Evolutionary conservation across 2,329 filamentous ascomycete genomes (phyloP).

Genomic region (Ilyonectria destructans): DNA sequence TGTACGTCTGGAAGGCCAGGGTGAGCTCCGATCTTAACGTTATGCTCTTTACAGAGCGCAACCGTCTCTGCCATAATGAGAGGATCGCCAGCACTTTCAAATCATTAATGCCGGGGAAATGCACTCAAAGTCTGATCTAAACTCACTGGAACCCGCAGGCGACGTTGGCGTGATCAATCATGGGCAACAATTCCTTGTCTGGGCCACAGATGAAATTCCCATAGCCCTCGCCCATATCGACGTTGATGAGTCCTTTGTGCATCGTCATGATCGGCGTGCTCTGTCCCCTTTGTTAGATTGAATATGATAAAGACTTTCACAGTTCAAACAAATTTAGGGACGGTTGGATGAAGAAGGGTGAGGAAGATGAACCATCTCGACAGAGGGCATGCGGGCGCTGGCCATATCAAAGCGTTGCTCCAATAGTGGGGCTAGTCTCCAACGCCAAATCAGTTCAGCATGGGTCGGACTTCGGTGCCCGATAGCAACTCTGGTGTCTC

Average conservation of each 20-base stretch:
- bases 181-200: slow-evolving; percentile 71
- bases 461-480: slow-evolving; percentile 6
- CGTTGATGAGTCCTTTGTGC: slow-evolving; percentile 55
- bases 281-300: not conserved
- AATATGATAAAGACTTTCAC: not conserved
- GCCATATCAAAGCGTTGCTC: not conserved
- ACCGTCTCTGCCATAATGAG: slow-evolving; percentile 40
- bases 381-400: slow-evolving; percentile 2
- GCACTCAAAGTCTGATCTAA: too few species aligned
- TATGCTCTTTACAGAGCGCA: slow-evolving; percentile 34
- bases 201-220: slow-evolving; percentile 66
- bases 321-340: too few species aligned
- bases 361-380: not conserved
- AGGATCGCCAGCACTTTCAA: slow-evolving; percentile 35
- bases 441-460: slow-evolving; percentile 6
- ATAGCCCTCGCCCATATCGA: slow-evolving; percentile 64
- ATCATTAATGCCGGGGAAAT: not conserved
- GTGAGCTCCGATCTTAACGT: slow-evolving; percentile 37
- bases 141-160: slow-evolving; percentile 70
- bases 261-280: slow-evolving; percentile 19
- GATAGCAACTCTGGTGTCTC: slow-evolving; percentile 9
- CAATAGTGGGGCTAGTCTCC: slow-evolving; percentile 21
- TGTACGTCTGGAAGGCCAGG: slow-evolving; percentile 39
- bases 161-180: slow-evolving; percentile 74
- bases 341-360: not conserved